phyloP scores from a whole-genome alignment of 73 alveolate genomes.

The Uronychia setigera region DNA sequence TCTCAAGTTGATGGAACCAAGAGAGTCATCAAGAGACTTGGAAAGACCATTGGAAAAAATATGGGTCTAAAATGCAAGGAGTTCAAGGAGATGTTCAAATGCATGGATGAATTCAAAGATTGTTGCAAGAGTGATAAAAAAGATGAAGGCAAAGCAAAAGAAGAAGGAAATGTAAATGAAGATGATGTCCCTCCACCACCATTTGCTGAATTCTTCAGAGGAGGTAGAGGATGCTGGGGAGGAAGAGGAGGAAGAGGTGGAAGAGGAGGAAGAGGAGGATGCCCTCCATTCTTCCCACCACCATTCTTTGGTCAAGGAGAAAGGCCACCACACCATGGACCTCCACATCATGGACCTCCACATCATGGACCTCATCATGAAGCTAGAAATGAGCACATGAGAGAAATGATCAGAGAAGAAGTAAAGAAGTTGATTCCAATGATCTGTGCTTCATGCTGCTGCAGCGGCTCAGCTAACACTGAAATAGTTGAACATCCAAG shows the following conservation, averaged over 20 bases:
- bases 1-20: conserved; percentile 8
- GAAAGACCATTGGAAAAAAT: background rate
- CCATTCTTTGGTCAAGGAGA: background rate
- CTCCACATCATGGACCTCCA: background rate
- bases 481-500: conserved; percentile 36
- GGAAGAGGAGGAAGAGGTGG: conserved; percentile 9
- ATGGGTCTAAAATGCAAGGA: background rate
- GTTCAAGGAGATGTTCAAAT: background rate
- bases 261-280: background rate
- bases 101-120: background rate
- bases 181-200: background rate
- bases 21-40: conserved; percentile 1
- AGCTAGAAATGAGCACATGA: background rate
- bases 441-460: conserved; percentile 10
- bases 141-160: background rate
- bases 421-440: conserved; percentile 4
- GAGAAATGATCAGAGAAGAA: conserved; percentile 1
- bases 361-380: background rate
- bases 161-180: background rate
- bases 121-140: background rate
- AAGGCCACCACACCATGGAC: background rate
- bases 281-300: background rate
- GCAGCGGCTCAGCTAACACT: background rate
- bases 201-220: background rate
- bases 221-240: background rate